Percentiles rank a stretch among this genome's conserved stretches.
phyloP scores from a whole-genome alignment of 2,329 filamentous ascomycete genomes.

The Xylaria sp. region DNA sequence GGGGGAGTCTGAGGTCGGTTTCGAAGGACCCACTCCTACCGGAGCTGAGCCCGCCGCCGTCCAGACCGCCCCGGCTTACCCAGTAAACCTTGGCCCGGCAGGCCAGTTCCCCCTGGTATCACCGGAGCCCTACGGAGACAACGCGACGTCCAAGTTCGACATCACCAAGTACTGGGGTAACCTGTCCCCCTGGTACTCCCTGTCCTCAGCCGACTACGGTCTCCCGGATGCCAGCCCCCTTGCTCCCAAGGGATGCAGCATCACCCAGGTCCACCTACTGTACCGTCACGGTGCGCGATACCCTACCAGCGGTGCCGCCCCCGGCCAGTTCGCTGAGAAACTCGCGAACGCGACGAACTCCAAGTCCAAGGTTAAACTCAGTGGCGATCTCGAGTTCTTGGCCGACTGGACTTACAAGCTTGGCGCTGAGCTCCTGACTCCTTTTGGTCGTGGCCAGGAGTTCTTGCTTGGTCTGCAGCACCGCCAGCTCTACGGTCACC shows the following conservation, averaged over 20 bases:
- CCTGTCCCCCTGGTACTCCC: constrained; percentile 32
- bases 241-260: constrained; percentile 29
- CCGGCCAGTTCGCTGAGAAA: constrained; percentile 31
- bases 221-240: constrained; percentile 30
- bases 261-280: constrained; percentile 31
- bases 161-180: constrained; percentile 33
- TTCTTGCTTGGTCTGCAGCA: constrained; percentile 37
- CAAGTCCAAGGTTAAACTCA: constrained; percentile 31
- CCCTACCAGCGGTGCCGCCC: constrained; percentile 28
- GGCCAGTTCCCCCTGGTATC: constrained; percentile 31
- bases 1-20: constrained; percentile 29
- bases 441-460: constrained; percentile 36
- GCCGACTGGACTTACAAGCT: constrained; percentile 26
- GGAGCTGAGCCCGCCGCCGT: constrained; percentile 29
- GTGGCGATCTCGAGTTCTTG: constrained; percentile 29
- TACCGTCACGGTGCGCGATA: constrained; percentile 34
- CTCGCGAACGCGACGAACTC: constrained; percentile 32
- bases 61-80: constrained; percentile 28
- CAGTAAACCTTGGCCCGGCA: constrained; percentile 26
- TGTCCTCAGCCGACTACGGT: constrained; percentile 32
- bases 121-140: constrained; percentile 26
- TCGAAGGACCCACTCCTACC: constrained; percentile 27
- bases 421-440: constrained; percentile 19
- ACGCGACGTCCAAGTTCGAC: constrained; percentile 25
- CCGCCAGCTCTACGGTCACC: constrained; percentile 38